These are phyloP conservation scores for Hyaloperonospora brassicae DNA, from an alignment of 352 stramenopile species.

Conservation along the genomic window DNA sequence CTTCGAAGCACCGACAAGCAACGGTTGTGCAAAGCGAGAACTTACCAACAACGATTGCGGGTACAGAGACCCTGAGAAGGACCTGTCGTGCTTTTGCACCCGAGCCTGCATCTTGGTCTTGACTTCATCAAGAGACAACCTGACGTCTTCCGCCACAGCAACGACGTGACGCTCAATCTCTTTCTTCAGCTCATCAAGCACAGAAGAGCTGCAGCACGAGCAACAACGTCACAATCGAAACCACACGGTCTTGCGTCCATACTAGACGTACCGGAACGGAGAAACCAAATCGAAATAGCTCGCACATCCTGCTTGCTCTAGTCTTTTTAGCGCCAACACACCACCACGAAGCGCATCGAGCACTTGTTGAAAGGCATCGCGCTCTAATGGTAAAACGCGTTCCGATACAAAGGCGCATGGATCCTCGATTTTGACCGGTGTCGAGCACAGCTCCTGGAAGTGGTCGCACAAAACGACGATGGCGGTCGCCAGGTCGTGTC, in stretches of 20 bases:
- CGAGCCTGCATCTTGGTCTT: conserved; percentile 42
- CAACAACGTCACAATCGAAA: conserved; percentile 5
- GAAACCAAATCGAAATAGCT: conserved; percentile 17
- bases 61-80: conserved; percentile 30
- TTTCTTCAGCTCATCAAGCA: conserved; percentile 37
- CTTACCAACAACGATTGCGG: conserved; percentile 39
- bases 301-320: conserved; percentile 14
- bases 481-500: conserved; percentile 29
- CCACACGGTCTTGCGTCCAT: background rate
- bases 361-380: conserved; percentile 52
- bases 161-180: conserved; percentile 29
- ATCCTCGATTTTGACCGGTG: conserved; percentile 14
- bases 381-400: conserved; percentile 33
- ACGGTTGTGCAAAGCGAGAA: background rate
- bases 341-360: conserved; percentile 32
- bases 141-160: conserved; percentile 13
- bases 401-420: conserved; percentile 23
- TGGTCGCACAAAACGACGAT: conserved; percentile 38
- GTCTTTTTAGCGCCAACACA: conserved; percentile 21
- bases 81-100: conserved; percentile 28
- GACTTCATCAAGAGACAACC: conserved; percentile 23
- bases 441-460: conserved; percentile 27
- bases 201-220: conserved; percentile 23
- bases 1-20: background rate
- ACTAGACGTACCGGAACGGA: conserved; percentile 28